A percentile compares a stretch with the other conserved stretches of the same genome.
Conservation (phyloP, 83 land plant species). For the Picea abies region DNA sequence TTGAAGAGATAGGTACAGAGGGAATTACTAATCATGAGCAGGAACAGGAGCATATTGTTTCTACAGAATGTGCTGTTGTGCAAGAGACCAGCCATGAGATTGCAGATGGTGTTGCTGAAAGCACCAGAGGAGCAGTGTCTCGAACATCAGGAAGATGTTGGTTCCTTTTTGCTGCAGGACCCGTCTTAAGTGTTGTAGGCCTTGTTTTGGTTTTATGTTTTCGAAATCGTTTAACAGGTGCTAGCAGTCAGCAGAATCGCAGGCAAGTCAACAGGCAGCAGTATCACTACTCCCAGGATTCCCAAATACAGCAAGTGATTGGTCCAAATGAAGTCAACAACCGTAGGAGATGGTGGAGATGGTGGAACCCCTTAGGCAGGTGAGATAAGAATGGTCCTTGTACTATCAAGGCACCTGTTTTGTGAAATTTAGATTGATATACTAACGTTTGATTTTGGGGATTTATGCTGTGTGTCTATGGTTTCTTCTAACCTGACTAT, state of each 20-base stretch:
- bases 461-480: no score
- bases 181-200: conserved; percentile 59
- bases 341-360: no score
- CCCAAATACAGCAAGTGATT: no score
- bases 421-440: no score
- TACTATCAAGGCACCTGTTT: no score
- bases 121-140: neutral
- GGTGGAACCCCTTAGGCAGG: no score
- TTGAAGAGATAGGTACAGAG: neutral
- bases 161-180: conserved; percentile 53
- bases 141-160: conserved; percentile 28
- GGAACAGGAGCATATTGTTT: neutral
- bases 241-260: neutral
- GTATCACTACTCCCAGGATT: neutral
- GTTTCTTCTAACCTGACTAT: no score
- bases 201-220: conserved; percentile 59
- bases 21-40: neutral
- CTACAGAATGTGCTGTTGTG: neutral
- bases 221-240: conserved; percentile 28
- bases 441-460: no score
- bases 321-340: no score
- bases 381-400: no score
- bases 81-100: neutral
- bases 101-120: conserved; percentile 5
- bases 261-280: conserved; percentile 12